A percentile compares a stretch with the other conserved stretches of the same genome.
These are phyloP conservation scores for Aspergillus ochraceoroseus DNA, from an alignment of 2,329 filamentous ascomycete species.

Conservation along the genomic window DNA sequence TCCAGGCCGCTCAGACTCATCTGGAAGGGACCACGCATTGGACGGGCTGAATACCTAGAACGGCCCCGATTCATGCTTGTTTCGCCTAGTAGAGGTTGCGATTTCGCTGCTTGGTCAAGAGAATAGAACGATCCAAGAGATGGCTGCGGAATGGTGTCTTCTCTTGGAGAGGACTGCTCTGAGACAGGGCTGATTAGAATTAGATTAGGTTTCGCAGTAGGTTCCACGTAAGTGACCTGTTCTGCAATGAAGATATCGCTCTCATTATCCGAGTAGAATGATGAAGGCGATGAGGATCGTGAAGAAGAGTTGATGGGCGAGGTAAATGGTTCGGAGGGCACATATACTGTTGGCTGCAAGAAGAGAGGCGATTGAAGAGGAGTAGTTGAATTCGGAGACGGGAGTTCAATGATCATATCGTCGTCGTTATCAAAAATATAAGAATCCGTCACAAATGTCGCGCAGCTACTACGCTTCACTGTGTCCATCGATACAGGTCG, in stretches of 20 bases:
- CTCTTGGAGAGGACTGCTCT: constrained; percentile 11
- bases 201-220: constrained; percentile 29
- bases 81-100: constrained; percentile 18
- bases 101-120: constrained; percentile 15
- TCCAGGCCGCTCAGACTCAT: constrained; percentile 12
- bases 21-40: constrained; percentile 14
- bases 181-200: constrained; percentile 32
- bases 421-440: constrained; percentile 34
- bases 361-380: constrained; percentile 28
- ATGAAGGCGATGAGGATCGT: constrained; percentile 28
- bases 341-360: constrained; percentile 30
- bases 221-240: constrained; percentile 32
- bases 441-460: constrained; percentile 30
- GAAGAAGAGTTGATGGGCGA: constrained; percentile 19
- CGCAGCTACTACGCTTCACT: constrained; percentile 32
- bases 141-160: background rate
- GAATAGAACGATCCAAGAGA: constrained; percentile 10
- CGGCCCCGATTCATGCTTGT: constrained; percentile 8
- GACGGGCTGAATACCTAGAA: background rate
- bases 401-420: constrained; percentile 32
- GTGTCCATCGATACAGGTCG: constrained; percentile 36
- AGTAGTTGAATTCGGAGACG: constrained; percentile 28
- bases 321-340: constrained; percentile 23
- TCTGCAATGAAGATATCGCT: constrained; percentile 33
- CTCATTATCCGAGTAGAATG: constrained; percentile 30